phyloP scores from a whole-genome alignment of 2,329 filamentous ascomycete genomes.

The Aureobasidium mangrovei region DNA sequence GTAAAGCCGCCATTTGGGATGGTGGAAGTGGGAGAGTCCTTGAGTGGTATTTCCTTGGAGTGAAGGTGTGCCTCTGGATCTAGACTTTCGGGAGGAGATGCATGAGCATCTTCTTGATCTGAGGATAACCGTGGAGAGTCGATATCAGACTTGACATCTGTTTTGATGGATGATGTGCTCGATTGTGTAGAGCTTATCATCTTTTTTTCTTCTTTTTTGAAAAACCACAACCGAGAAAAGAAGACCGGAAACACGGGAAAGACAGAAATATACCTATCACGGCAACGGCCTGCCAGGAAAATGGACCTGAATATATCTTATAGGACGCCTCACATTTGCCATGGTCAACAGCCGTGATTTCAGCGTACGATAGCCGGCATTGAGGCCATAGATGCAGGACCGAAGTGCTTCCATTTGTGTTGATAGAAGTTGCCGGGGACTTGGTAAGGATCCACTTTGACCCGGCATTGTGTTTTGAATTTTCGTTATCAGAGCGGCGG shows the following conservation, averaged over 20 bases:
- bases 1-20: constrained; percentile 32
- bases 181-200: neutral
- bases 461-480: neutral
- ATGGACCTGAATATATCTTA: neutral
- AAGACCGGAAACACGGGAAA: neutral
- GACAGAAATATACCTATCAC: neutral
- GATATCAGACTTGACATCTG: neutral
- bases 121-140: neutral
- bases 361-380: neutral
- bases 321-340: neutral
- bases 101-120: neutral
- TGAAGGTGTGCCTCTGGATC: neutral
- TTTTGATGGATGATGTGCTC: neutral
- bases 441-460: neutral
- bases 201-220: neutral
- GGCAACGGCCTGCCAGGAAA: neutral
- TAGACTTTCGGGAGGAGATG: neutral
- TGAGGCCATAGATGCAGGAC: neutral
- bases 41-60: neutral
- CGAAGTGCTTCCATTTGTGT: constrained; percentile 4
- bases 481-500: neutral
- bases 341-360: constrained; percentile 4
- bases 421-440: constrained; percentile 5
- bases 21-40: neutral
- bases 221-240: neutral